Conservation (phyloP, 2,329 filamentous ascomycete genomes). For the Colletotrichum sp. region DNA sequence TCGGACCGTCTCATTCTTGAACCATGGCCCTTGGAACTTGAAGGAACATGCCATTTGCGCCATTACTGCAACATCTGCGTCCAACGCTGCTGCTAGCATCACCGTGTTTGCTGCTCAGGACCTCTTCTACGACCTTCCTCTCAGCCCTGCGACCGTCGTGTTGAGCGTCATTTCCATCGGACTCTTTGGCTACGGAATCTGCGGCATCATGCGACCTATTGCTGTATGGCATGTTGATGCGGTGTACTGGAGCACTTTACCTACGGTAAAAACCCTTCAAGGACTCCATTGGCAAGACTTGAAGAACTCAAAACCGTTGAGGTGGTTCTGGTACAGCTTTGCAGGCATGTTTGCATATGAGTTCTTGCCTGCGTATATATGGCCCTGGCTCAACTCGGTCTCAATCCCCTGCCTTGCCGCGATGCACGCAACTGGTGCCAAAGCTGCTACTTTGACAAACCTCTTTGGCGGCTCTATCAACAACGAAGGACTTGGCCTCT, state of each 20-base stretch:
- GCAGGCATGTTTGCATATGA: constrained; percentile 54
- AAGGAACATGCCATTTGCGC: constrained; percentile 62
- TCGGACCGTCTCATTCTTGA: constrained; percentile 47
- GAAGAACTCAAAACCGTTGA: constrained; percentile 54
- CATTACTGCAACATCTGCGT: constrained; percentile 59
- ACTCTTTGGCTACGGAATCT: constrained; percentile 60
- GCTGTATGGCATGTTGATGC: constrained; percentile 61
- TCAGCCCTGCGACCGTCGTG: constrained; percentile 51
- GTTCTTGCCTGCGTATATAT: constrained; percentile 60
- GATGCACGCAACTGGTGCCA: constrained; percentile 53
- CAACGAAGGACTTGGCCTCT: constrained; percentile 57
- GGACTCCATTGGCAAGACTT: constrained; percentile 58
- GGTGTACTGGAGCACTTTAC: constrained; percentile 60
- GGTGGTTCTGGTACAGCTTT: constrained; percentile 58
- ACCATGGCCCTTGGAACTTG: constrained; percentile 54
- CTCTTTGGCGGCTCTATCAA: constrained; percentile 56
- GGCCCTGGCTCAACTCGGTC: constrained; percentile 58
- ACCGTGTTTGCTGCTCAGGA: constrained; percentile 52
- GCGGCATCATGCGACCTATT: constrained; percentile 57
- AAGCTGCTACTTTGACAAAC: constrained; percentile 46
- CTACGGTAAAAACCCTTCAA: constrained; percentile 58
- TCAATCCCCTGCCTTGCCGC: constrained; percentile 60
- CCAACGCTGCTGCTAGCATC: constrained; percentile 48
- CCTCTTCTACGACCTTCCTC: constrained; percentile 54
- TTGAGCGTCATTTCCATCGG: constrained; percentile 57